A percentile compares a stretch with the other conserved stretches of the same genome.
Evolutionary conservation across 352 stramenopile species (phyloP).

Genomic region (Phytophthora macrochlamydospora): DNA sequence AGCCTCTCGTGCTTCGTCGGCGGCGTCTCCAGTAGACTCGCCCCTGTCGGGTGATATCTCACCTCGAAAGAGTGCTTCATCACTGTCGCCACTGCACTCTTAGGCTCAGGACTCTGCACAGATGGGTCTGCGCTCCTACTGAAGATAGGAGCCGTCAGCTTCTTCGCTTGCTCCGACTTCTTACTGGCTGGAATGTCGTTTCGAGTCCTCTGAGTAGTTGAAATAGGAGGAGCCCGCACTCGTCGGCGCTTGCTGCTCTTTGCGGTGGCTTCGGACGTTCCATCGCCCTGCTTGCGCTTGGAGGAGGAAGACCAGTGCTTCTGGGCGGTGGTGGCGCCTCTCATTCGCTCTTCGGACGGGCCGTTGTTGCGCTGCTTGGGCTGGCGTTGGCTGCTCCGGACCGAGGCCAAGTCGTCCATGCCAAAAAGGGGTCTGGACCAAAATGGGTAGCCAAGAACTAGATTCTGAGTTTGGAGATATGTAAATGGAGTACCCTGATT

Average conservation of each 20-base stretch:
- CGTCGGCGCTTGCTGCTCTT: constrained; percentile 3
- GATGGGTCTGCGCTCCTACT: constrained; percentile 24
- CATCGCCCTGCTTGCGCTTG: constrained; percentile 7
- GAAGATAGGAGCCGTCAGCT: constrained; percentile 22
- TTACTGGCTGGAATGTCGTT: background rate
- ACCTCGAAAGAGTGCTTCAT: background rate
- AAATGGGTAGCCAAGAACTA: background rate
- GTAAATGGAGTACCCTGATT: too few species aligned
- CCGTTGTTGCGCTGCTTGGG: background rate
- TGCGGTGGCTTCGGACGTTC: background rate
- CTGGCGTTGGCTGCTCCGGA: constrained; percentile 8
- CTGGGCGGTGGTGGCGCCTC: background rate
- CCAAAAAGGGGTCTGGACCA: background rate
- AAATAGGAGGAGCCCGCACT: background rate
- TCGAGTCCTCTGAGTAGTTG: background rate
- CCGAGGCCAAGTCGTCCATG: constrained; percentile 15
- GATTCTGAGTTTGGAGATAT: too few species aligned
- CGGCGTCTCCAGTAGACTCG: constrained; percentile 15
- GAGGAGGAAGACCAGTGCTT: background rate
- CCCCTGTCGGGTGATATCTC: constrained; percentile 4
- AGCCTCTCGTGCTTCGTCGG: constrained; percentile 5
- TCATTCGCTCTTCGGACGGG: constrained; percentile 6
- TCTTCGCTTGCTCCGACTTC: constrained; percentile 6
- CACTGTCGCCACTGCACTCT: background rate
- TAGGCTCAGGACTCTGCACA: constrained; percentile 18